Evolutionary conservation across 768 basidiomycete species (phyloP), one percentile per base, ranked within the genome.

Genomic region (Termitomyces sp.): DNA sequence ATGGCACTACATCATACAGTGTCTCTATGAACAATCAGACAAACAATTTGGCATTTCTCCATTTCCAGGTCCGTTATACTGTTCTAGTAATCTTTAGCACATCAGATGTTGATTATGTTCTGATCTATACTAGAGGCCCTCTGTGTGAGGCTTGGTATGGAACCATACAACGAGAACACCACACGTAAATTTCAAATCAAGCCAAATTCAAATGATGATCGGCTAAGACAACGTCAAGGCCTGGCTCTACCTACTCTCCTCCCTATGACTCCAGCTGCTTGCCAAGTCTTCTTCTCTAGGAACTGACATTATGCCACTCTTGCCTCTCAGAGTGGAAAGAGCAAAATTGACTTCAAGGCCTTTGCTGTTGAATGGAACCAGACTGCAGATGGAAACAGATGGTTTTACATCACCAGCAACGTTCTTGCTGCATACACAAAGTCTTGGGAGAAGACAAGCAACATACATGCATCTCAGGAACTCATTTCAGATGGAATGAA

Each of bases 321-420:
- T 20, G 42, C 52, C 5, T 22, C 22, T 36, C 15, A 35, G 2
- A n/a, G 43, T 35, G 42, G 52, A 3, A 52, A 58, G 50, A 25
- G 51, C 13, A 60, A 55, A 47, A 54, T 64, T 20, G 33, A 66
- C 29, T 64, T 44, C 46, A 13, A 18, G n/a, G n/a, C 41, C 11
- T 43, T 43, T 20, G 41, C 41, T 6, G 12, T 10, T 5, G 41
- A 43, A 25, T 43, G 41, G 41, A 43, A 43, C 23, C 41, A 25
- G n/a, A 20, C 23, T 18, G 41, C 41, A 43, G 18, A 43, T 43
- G 41, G 41, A 18, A 43, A 43, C 12, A 25, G 20, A 10, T 18
- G 41, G 53, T 67, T 61, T 51, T 67, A 67, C 47, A 42, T 65
- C 3, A 67, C 66, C 11, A 38, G 49, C 2, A 64, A 67, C 12